phyloP scores from a whole-genome alignment of 768 basidiomycete genomes.

The Boletus sensibilis region DNA sequence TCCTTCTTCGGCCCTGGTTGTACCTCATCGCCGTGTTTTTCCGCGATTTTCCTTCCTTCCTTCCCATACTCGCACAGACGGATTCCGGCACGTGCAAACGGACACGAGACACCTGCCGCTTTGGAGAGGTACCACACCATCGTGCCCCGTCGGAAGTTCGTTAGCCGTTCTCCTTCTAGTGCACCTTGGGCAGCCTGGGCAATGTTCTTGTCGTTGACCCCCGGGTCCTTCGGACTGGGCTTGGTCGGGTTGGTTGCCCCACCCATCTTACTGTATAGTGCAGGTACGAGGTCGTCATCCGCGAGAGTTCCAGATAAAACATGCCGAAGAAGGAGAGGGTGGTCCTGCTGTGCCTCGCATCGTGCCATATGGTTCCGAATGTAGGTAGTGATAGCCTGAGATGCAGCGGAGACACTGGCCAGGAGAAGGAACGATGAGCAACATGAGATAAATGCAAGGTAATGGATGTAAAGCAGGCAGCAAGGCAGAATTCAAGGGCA shows the following conservation, averaged over 20 bases:
- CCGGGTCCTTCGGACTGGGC: constrained; percentile 14
- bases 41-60: constrained; percentile 38
- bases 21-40: constrained; percentile 26
- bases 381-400: constrained; percentile 82
- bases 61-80: constrained; percentile 66
- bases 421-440: constrained; percentile 3
- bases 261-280: constrained; percentile 66
- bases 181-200: background rate
- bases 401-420: constrained; percentile 68
- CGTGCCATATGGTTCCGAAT: constrained; percentile 71
- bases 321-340: constrained; percentile 72
- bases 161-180: constrained; percentile 41
- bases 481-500: constrained; percentile 8
- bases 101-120: constrained; percentile 73
- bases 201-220: constrained; percentile 28
- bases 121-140: constrained; percentile 80
- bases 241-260: constrained; percentile 52
- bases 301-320: constrained; percentile 65
- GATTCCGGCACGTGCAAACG: constrained; percentile 72
- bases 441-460: constrained; percentile 15
- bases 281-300: constrained; percentile 74
- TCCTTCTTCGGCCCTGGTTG: constrained; percentile 46
- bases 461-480: constrained; percentile 2
- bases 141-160: constrained; percentile 77
- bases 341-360: constrained; percentile 68